Percentiles rank a stretch among this genome's conserved stretches.
Evolutionary conservation across 1,284 basidiomycete species (phyloP).

Genomic region (Naganishia liquefaciens): DNA sequence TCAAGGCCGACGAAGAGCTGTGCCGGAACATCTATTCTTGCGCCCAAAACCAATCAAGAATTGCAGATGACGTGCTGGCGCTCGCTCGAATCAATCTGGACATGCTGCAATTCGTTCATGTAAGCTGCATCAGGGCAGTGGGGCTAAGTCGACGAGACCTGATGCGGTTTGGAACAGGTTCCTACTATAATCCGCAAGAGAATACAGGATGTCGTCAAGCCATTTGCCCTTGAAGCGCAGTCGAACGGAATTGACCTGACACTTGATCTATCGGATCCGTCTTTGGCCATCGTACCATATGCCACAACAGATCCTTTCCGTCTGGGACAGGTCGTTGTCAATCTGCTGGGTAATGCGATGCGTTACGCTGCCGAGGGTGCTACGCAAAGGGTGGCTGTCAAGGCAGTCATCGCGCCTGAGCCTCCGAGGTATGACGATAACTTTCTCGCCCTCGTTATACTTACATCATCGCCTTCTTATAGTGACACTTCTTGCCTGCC

Average conservation of each 20-base stretch:
- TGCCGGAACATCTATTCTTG: conserved; percentile 32
- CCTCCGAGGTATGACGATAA: conserved; percentile 46
- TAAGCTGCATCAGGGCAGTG: conserved; percentile 2
- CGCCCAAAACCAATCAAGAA: conserved; percentile 38
- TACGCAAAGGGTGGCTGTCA: conserved; percentile 43
- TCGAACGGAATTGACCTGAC: conserved; percentile 31
- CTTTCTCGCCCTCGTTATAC: neutral
- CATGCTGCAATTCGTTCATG: conserved; percentile 38
- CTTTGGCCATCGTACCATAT: conserved; percentile 28
- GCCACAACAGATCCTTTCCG: conserved; percentile 50
- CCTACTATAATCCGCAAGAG: conserved; percentile 23
- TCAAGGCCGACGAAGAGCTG: conserved; percentile 27
- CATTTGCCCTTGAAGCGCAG: conserved; percentile 28
- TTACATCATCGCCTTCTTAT: neutral
- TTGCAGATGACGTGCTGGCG: conserved; percentile 56
- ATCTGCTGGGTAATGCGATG: conserved; percentile 50
- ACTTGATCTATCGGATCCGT: conserved; percentile 25
- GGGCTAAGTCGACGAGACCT: neutral
- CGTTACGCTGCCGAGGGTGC: conserved; percentile 46
- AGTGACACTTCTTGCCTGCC: conserved; percentile 26
- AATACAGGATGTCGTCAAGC: conserved; percentile 28
- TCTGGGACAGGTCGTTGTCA: conserved; percentile 50
- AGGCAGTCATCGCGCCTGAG: conserved; percentile 44
- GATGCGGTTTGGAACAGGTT: conserved; percentile 1
- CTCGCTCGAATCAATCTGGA: conserved; percentile 55